Evolutionary conservation across 2,329 filamentous ascomycete species (phyloP).

Genomic region (Verticillium nonalfalfae): DNA sequence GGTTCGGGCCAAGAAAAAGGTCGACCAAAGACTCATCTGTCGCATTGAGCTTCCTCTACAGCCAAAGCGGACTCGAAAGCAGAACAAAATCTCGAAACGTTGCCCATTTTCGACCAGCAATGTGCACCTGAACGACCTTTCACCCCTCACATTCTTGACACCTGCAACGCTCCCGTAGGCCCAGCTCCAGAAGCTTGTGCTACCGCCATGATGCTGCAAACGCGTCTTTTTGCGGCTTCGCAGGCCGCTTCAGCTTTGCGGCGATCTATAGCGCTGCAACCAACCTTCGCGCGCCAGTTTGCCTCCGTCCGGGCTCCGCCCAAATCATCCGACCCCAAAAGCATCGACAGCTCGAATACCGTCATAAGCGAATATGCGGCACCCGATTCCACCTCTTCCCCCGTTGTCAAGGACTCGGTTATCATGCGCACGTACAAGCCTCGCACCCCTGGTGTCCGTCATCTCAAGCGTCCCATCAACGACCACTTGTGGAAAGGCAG

Average conservation of each 20-base stretch:
- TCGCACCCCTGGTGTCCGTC: slow-evolving; percentile 83
- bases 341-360: slow-evolving; percentile 11
- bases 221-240: neutral
- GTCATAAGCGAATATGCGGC: slow-evolving; percentile 11
- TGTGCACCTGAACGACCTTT: neutral
- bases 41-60: neutral
- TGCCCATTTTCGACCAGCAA: neutral
- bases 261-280: neutral
- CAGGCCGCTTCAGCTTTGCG: neutral
- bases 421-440: slow-evolving; percentile 84
- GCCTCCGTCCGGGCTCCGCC: neutral
- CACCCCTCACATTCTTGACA: neutral
- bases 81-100: neutral
- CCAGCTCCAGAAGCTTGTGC: neutral
- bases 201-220: neutral
- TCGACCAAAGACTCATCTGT: neutral
- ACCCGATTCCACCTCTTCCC: slow-evolving; percentile 4
- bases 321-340: slow-evolving; percentile 4
- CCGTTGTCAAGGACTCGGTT: slow-evolving; percentile 27
- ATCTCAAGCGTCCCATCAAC: slow-evolving; percentile 88
- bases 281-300: neutral
- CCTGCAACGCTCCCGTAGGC: neutral
- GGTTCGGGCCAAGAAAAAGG: neutral
- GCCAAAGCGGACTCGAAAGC: neutral
- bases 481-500: slow-evolving; percentile 96